Percentiles rank a stretch among this genome's conserved stretches.
Conservation (phyloP, 257 asterid genomes). For the Gentiana macrophylla region DNA sequence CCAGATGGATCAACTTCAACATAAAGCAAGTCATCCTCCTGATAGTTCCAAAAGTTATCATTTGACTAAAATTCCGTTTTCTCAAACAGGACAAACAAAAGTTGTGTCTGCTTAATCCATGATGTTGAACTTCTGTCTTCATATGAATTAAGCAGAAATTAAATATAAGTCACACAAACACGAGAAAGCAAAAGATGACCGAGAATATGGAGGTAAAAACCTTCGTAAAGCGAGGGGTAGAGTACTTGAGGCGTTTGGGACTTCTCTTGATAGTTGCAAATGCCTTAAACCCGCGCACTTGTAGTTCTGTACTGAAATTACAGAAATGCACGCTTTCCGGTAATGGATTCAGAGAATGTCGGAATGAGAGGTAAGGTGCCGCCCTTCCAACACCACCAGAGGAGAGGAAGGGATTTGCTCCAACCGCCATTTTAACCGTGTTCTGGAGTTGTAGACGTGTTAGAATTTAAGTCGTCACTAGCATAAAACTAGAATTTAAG, state of each 20-base stretch:
- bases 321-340: constrained; percentile 19
- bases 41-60: constrained; percentile 4
- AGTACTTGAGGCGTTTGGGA: constrained; percentile 87
- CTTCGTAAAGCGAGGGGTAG: constrained; percentile 72
- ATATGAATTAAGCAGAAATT: background rate
- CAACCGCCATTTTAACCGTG: constrained; percentile 37
- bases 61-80: background rate
- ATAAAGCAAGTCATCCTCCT: constrained; percentile 53
- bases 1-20: constrained; percentile 80
- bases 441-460: too few relatives aligned
- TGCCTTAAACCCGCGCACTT: constrained; percentile 26
- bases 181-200: background rate
- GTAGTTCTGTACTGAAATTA: constrained; percentile 6
- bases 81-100: background rate
- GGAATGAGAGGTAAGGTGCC: constrained; percentile 25
- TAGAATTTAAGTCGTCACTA: too few relatives aligned
- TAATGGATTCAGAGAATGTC: constrained; percentile 23
- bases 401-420: constrained; percentile 15
- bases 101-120: too few relatives aligned
- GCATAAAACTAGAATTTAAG: too few relatives aligned
- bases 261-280: constrained; percentile 57
- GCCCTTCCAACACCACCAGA: constrained; percentile 17
- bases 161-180: background rate
- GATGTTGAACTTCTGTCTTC: background rate
- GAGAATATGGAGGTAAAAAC: constrained; percentile 15